These are phyloP conservation scores for Clarireedia hainanense DNA, from an alignment of 2,329 filamentous ascomycete genomes.

Conservation along the genomic window DNA sequence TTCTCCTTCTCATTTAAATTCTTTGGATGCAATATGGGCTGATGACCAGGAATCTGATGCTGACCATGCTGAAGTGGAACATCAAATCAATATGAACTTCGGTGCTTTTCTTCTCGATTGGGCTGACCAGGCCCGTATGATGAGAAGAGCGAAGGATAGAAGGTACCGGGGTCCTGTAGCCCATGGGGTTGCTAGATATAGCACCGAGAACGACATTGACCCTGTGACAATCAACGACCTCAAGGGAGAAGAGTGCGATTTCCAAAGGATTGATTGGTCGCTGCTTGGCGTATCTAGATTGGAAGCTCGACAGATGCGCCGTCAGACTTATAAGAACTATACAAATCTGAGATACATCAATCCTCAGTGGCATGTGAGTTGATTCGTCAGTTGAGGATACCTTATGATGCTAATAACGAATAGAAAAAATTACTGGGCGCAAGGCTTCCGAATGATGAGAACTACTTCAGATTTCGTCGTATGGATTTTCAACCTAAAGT, in stretches of 20 bases:
- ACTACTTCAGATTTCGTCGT: constrained; percentile 49
- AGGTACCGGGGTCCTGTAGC: constrained; percentile 14
- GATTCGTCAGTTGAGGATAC: neutral
- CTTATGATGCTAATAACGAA: constrained; percentile 2
- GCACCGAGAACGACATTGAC: constrained; percentile 13
- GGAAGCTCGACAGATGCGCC: constrained; percentile 41
- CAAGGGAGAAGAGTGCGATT: constrained; percentile 46
- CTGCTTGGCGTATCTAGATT: constrained; percentile 42
- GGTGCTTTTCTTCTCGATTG: constrained; percentile 44
- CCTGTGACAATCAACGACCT: constrained; percentile 39
- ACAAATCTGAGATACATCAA: constrained; percentile 40
- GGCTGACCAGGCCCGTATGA: constrained; percentile 20
- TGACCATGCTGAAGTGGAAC: constrained; percentile 27
- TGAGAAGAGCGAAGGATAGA: constrained; percentile 1
- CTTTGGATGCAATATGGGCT: constrained; percentile 1
- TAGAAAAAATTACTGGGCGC: constrained; percentile 16
- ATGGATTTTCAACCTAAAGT: constrained; percentile 49
- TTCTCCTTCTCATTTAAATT: constrained; percentile 7
- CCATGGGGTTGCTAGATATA: constrained; percentile 14
- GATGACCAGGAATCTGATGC: constrained; percentile 18
- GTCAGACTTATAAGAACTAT: constrained; percentile 48
- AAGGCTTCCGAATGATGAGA: constrained; percentile 20
- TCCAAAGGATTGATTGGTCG: constrained; percentile 53
- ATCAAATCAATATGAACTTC: constrained; percentile 40
- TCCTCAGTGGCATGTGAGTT: constrained; percentile 40